These are phyloP conservation scores for Rozella allomycis DNA, from an alignment of 371 early-diverging fungal genomes.

Conservation along the genomic window DNA sequence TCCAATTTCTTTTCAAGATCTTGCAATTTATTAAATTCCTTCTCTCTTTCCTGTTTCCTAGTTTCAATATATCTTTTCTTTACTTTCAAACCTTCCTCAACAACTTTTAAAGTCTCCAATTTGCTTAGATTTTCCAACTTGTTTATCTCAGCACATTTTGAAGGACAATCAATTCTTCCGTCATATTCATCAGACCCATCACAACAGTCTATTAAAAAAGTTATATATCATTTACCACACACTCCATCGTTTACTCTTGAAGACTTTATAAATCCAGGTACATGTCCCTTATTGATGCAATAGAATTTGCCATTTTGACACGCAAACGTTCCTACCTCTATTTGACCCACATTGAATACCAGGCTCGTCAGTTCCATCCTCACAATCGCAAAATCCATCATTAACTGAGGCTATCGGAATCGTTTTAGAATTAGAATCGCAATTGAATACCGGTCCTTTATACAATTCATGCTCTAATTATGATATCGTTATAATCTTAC, in stretches of 20 bases:
- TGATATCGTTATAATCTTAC: too few relatives aligned
- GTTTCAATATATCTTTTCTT: too few relatives aligned
- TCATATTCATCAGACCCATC: conserved; percentile 74
- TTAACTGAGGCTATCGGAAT: conserved; percentile 53
- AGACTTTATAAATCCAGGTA: conserved; percentile 38
- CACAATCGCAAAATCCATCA: conserved; percentile 88
- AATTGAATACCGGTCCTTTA: conserved; percentile 21
- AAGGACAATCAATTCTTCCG: conserved; percentile 34
- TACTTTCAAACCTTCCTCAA: too few relatives aligned
- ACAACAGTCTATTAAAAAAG: conserved; percentile 42
- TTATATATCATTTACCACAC: conserved; percentile 34
- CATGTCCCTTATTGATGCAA: conserved; percentile 56
- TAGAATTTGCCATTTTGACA: conserved; percentile 55
- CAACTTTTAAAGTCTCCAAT: too few relatives aligned
- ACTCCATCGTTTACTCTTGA: conserved; percentile 74
- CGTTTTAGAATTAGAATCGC: conserved; percentile 44
- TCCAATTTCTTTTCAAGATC: too few relatives aligned
- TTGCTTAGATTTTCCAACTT: too few relatives aligned
- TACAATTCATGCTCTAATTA: neutral
- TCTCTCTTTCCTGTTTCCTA: too few relatives aligned
- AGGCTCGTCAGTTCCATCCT: conserved; percentile 84
- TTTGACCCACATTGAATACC: conserved; percentile 21
- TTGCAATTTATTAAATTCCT: too few relatives aligned
- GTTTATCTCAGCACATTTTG: conserved; percentile 42
- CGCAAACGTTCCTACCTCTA: conserved; percentile 52